phyloP scores from a whole-genome alignment of 1,284 basidiomycete genomes.

The Apiotrichum siamense region DNA sequence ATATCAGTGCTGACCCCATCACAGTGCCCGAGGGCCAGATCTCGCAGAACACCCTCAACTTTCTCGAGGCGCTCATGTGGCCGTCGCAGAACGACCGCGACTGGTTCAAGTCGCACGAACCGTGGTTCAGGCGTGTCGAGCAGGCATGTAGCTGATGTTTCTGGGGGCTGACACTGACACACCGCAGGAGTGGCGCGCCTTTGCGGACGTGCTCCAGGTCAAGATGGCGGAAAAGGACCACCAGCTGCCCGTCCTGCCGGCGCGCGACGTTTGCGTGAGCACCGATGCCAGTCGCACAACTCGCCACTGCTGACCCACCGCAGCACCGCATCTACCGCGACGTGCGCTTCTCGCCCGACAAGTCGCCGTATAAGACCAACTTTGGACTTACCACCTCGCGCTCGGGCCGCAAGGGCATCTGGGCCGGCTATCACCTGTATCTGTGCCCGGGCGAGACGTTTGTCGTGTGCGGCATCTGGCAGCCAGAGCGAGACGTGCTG shows the following conservation, averaged over 20 bases:
- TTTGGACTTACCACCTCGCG: slow-evolving; percentile 50
- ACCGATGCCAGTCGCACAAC: background rate
- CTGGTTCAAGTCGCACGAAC: slow-evolving; percentile 63
- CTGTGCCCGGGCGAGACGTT: slow-evolving; percentile 64
- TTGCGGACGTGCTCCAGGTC: slow-evolving; percentile 63
- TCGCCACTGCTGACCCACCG: background rate
- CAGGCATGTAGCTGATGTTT: slow-evolving; percentile 42
- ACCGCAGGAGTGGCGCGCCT: slow-evolving; percentile 69
- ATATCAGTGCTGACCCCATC: slow-evolving; percentile 1
- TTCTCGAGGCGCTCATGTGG: slow-evolving; percentile 63
- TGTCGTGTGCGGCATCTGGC: slow-evolving; percentile 77
- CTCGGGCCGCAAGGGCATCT: slow-evolving; percentile 44
- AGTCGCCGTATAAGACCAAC: slow-evolving; percentile 78
- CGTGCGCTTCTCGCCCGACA: slow-evolving; percentile 65
- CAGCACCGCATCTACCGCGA: slow-evolving; percentile 50
- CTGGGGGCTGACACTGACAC: background rate
- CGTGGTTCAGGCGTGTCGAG: slow-evolving; percentile 72
- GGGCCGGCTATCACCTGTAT: slow-evolving; percentile 43
- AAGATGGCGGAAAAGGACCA: slow-evolving; percentile 65
- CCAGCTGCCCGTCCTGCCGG: slow-evolving; percentile 74
- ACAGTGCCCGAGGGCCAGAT: slow-evolving; percentile 76
- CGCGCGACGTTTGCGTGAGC: slow-evolving; percentile 75
- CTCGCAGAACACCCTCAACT: slow-evolving; percentile 74
- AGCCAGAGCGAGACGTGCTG: slow-evolving; percentile 71
- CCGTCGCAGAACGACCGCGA: slow-evolving; percentile 77